Evolutionary conservation across 2,329 filamentous ascomycete genomes (phyloP).

Genomic region (Sporothrix inflata): DNA sequence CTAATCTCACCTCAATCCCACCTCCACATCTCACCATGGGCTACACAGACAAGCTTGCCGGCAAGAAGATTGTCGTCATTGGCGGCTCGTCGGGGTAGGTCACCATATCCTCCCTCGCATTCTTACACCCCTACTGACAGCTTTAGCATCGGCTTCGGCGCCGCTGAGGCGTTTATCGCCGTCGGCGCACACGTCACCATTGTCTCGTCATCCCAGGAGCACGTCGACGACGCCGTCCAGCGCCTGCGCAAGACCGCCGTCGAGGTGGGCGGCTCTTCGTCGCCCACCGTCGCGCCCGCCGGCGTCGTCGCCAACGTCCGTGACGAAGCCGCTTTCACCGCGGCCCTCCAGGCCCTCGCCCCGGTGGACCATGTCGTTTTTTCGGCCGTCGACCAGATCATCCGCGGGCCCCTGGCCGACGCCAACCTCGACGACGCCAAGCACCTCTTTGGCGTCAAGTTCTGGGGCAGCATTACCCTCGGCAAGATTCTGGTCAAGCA

Average conservation of each 20-base stretch:
- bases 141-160: conserved; percentile 46
- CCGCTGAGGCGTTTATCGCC: conserved; percentile 43
- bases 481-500: conserved; percentile 44
- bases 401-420: conserved; percentile 43
- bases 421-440: conserved; percentile 42
- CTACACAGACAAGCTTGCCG: conserved; percentile 40
- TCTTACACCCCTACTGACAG: no score
- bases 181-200: conserved; percentile 43
- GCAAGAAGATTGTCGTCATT: conserved; percentile 43
- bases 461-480: conserved; percentile 45
- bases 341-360: conserved; percentile 40
- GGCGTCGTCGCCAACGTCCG: conserved; percentile 43
- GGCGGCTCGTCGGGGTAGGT: conserved; percentile 47
- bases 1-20: no score
- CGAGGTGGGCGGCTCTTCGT: conserved; percentile 24
- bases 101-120: no score
- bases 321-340: conserved; percentile 42
- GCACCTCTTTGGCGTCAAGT: conserved; percentile 46
- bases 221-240: conserved; percentile 41
- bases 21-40: conserved; percentile 28
- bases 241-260: conserved; percentile 35
- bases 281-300: conserved; percentile 29
- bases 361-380: conserved; percentile 47
- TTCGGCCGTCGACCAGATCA: conserved; percentile 45
- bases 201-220: conserved; percentile 42